Evolutionary conservation across 495 filamentous ascomycete genomes (phyloP).

Genomic region (Penicillium simplicissimum): DNA sequence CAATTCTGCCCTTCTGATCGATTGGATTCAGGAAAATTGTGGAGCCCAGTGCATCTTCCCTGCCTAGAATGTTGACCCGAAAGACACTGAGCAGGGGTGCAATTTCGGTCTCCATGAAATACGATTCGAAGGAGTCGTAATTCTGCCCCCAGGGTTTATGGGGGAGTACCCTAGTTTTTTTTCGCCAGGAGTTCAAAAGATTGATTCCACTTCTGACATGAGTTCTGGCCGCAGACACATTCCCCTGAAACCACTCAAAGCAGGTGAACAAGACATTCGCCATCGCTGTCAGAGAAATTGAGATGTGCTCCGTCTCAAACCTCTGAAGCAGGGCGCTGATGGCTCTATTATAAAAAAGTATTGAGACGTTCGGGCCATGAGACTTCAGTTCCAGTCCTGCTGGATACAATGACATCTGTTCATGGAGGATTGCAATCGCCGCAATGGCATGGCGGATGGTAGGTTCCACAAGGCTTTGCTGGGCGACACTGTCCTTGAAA

Average conservation of each 20-base stretch:
- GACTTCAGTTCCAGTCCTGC: background rate
- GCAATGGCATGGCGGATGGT: constrained; percentile 62
- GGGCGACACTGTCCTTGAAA: constrained; percentile 55
- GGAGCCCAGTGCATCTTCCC: background rate
- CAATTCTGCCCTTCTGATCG: background rate
- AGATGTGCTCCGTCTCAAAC: background rate
- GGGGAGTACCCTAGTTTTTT: background rate
- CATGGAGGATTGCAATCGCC: constrained; percentile 63
- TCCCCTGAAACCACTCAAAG: constrained; percentile 21
- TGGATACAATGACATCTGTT: constrained; percentile 21
- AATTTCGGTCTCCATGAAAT: constrained; percentile 21
- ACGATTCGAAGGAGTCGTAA: constrained; percentile 1
- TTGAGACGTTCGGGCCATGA: background rate
- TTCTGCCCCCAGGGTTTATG: background rate
- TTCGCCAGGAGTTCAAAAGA: constrained; percentile 14
- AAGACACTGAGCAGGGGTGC: constrained; percentile 16
- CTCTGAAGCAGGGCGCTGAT: constrained; percentile 13
- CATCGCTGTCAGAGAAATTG: constrained; percentile 12
- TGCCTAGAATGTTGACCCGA: constrained; percentile 12
- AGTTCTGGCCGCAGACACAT: constrained; percentile 7
- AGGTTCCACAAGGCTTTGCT: constrained; percentile 58
- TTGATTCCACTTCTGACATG: constrained; percentile 23
- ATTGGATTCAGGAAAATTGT: background rate
- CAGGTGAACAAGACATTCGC: constrained; percentile 19
- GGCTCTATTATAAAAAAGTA: constrained; percentile 8